Evolutionary conservation across 108 stramenopile species (phyloP), one percentile per base, ranked within the genome.

Genomic region (Cafeteria roenbergensis): DNA sequence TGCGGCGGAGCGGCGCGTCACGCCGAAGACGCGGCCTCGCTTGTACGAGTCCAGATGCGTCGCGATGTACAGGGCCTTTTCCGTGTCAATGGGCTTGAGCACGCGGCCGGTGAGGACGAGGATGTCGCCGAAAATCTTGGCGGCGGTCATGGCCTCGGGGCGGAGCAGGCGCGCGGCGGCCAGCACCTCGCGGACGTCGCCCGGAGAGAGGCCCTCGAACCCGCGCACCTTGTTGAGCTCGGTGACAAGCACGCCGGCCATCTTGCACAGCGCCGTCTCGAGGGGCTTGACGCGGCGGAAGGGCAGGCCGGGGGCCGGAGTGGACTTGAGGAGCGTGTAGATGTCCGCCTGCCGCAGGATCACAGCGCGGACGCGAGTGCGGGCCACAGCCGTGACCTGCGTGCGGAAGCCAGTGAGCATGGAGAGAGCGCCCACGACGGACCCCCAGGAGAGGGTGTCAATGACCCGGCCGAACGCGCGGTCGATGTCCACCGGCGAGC

Each of bases 391-490:
- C 20, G 36, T 26, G 22, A 61, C 59, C 36, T 29, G 22, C 24
- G 34, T 32, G 22, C 24, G 59, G 17, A 3, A 3, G 21, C 59
- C 59, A 1, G 59, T 61, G 20, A 61, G n/a, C 59, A 61, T 61
- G 36, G 17, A 22, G 24, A 61, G 24, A 6, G 30, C 8, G 36
- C 59, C 59, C 8, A 61, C 59, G 17, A 61, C 29, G n/a, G 22
- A 2, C 20, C 59, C 59, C 2, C 21, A n/a, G 20, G 21, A 2
- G 34, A 61, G 21, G 34, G 20, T 61, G 59, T 61, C 59, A 2
- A 28, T 38, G 36, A 32, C 17, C 22, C 24, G 36, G 21, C 52
- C 52, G 42, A 48, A 48, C 42, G n/a, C n/a, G n/a, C n/a, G n/a
- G n/a, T n/a, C n/a, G n/a, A n/a, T n/a, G n/a, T n/a, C n/a, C n/a